A percentile compares a stretch with the other conserved stretches of the same genome.
Conservation (phyloP, 2,329 filamentous ascomycete genomes). For the Acarospora socialis region DNA sequence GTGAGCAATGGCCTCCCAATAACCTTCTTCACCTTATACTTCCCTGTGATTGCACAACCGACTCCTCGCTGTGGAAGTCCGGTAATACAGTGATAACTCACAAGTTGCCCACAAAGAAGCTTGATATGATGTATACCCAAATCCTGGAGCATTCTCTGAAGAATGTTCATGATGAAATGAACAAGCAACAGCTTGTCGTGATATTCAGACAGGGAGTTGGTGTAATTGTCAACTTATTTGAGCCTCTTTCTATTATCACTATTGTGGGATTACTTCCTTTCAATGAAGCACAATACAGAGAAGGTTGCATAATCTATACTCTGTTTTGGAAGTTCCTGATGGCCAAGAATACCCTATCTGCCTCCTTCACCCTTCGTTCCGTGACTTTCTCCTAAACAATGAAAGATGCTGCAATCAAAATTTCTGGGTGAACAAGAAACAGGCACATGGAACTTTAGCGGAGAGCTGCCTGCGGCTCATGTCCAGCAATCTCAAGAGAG, state of each 20-base stretch:
- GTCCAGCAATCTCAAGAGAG: conserved; percentile 17
- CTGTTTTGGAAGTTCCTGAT: conserved; percentile 11
- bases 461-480: conserved; percentile 20
- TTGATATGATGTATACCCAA: conserved; percentile 10
- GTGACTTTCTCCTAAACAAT: conserved; percentile 17
- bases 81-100: conserved; percentile 3
- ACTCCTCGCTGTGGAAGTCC: too few species aligned
- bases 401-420: conserved; percentile 14
- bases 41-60: too few species aligned
- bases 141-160: conserved; percentile 2
- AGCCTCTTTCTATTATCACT: conserved; percentile 12
- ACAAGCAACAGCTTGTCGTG: conserved; percentile 4
- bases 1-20: conserved; percentile 7
- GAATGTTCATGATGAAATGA: neutral
- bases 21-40: conserved; percentile 8
- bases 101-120: neutral
- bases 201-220: conserved; percentile 14
- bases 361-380: conserved; percentile 18
- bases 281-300: neutral
- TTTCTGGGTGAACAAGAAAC: conserved; percentile 20
- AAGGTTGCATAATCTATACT: conserved; percentile 3
- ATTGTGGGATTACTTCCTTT: conserved; percentile 13
- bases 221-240: conserved; percentile 12
- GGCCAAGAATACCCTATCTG: conserved; percentile 7
- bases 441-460: conserved; percentile 17